A percentile compares a stretch with the other conserved stretches of the same genome.
Conservation (phyloP, 1,284 basidiomycete species). For the Exobasidium cylindrosporum region DNA sequence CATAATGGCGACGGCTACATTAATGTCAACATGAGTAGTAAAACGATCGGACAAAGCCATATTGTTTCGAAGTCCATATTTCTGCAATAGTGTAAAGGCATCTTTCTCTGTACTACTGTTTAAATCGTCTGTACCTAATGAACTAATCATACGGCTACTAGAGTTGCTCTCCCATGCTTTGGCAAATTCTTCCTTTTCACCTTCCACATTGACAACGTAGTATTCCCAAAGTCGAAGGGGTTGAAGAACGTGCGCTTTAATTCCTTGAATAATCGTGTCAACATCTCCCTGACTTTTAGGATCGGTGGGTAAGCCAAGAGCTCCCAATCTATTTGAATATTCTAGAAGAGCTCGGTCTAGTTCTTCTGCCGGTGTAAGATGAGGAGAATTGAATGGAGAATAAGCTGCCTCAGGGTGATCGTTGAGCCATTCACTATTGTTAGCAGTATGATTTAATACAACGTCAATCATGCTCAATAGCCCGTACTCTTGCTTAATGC, state of each 20-base stretch:
- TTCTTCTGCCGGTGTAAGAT: slow-evolving; percentile 46
- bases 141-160: slow-evolving; percentile 6
- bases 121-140: slow-evolving; percentile 17
- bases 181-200: slow-evolving; percentile 24
- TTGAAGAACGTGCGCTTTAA: slow-evolving; percentile 34
- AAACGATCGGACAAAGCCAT: slow-evolving; percentile 35
- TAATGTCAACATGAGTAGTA: slow-evolving; percentile 32
- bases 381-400: slow-evolving; percentile 46
- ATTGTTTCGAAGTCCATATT: slow-evolving; percentile 32
- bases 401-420: slow-evolving; percentile 48
- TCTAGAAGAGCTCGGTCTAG: slow-evolving; percentile 38
- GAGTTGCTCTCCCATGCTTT: slow-evolving; percentile 18
- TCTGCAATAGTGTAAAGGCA: slow-evolving; percentile 16
- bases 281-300: slow-evolving; percentile 33
- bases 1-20: slow-evolving; percentile 25
- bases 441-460: slow-evolving; percentile 47
- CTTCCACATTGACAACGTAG: slow-evolving; percentile 41
- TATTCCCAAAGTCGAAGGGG: slow-evolving; percentile 47
- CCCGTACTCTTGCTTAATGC: slow-evolving; percentile 41
- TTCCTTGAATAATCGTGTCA: slow-evolving; percentile 30
- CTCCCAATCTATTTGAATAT: slow-evolving; percentile 25
- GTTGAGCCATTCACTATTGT: slow-evolving; percentile 46
- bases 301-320: slow-evolving; percentile 31
- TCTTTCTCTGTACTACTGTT: slow-evolving; percentile 4
- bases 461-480: slow-evolving; percentile 48